Conservation (phyloP, 2,329 filamentous ascomycete species). For the Tothia fuscella region DNA sequence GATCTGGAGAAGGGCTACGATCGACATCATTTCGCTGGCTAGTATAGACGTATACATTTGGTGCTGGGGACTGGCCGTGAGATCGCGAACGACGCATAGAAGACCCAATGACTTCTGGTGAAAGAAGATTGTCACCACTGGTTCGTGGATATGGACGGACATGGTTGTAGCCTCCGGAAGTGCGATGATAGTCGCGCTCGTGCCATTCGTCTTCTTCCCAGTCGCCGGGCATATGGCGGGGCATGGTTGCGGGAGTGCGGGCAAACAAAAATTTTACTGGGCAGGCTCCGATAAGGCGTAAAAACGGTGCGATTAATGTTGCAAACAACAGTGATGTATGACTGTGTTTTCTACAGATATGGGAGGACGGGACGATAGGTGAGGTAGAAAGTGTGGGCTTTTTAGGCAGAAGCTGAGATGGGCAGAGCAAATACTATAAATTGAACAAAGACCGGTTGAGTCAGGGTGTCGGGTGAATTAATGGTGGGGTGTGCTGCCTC, state of each 20-base stretch:
- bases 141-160: not conserved
- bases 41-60: conserved; percentile 10
- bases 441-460: too few species aligned
- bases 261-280: too few species aligned
- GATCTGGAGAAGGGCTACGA: conserved; percentile 1
- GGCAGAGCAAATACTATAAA: too few species aligned
- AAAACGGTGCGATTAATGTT: too few species aligned
- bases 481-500: too few species aligned
- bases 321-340: too few species aligned
- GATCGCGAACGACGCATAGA: conserved; percentile 9
- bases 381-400: too few species aligned
- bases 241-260: not conserved
- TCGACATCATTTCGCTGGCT: conserved; percentile 7
- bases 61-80: conserved; percentile 6
- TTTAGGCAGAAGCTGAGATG: too few species aligned
- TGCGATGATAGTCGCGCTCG: conserved; percentile 8
- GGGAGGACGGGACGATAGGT: too few species aligned
- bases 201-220: conserved; percentile 9
- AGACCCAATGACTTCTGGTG: not conserved
- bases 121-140: conserved; percentile 7
- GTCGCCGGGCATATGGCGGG: not conserved
- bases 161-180: conserved; percentile 2
- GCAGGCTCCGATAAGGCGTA: too few species aligned
- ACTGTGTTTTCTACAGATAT: too few species aligned
- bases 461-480: too few species aligned